Conservation (phyloP, 257 asterid genomes). For the Solanum rostratum region DNA sequence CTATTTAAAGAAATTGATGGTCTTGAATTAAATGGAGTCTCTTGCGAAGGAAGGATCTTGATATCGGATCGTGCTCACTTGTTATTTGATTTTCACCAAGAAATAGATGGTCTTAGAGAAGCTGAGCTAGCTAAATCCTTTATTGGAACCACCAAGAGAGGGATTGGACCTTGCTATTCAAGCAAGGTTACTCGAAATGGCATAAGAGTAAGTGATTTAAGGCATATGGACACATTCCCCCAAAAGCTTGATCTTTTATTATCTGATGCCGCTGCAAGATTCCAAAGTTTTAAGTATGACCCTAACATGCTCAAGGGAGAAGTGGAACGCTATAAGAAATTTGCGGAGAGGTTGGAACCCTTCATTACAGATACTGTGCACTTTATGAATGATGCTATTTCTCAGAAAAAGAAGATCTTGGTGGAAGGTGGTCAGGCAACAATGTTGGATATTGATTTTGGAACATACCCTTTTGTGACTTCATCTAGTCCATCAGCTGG, state of each 20-base stretch:
- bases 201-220: conserved; percentile 74
- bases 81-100: conserved; percentile 80
- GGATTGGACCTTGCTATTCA: conserved; percentile 93
- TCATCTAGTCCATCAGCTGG: conserved; percentile 97
- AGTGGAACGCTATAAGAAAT: conserved; percentile 59
- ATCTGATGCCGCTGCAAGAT: conserved; percentile 80
- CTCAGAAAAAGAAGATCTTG: conserved; percentile 53
- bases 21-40: conserved; percentile 74
- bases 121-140: conserved; percentile 81
- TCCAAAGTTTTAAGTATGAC: conserved; percentile 51
- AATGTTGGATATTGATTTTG: conserved; percentile 86
- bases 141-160: conserved; percentile 87
- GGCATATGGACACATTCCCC: conserved; percentile 83
- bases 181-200: conserved; percentile 89
- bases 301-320: conserved; percentile 75
- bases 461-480: conserved; percentile 92
- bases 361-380: conserved; percentile 71
- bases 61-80: conserved; percentile 90
- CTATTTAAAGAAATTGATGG: conserved; percentile 68
- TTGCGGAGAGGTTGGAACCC: conserved; percentile 85
- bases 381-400: conserved; percentile 62
- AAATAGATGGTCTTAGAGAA: conserved; percentile 74
- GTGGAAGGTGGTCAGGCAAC: conserved; percentile 99
- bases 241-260: conserved; percentile 78
- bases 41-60: conserved; percentile 70